Percentiles rank a stretch among this genome's conserved stretches.
These are phyloP conservation scores for Fusarium piperis DNA, from an alignment of 2,329 filamentous ascomycete genomes.

Conservation along the genomic window DNA sequence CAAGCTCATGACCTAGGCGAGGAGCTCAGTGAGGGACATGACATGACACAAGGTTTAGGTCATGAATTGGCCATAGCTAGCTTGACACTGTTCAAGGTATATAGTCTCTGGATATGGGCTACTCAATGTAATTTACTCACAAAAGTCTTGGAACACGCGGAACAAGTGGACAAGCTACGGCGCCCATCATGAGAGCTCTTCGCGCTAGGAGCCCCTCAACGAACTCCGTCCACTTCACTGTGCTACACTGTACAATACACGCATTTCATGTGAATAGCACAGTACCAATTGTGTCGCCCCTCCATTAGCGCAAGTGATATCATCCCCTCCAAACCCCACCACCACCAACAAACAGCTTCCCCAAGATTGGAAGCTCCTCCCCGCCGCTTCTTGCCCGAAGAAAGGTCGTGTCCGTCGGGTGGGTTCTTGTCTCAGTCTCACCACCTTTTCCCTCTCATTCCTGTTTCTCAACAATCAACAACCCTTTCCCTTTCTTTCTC, in stretches of 20 bases:
- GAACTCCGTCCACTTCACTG: slow-evolving; percentile 1
- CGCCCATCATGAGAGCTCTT: slow-evolving; percentile 20
- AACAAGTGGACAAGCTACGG: neutral
- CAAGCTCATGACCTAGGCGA: slow-evolving; percentile 2
- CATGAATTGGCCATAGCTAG: neutral
- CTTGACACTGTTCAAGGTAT: neutral
- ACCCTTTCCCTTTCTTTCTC: slow-evolving; percentile 1
- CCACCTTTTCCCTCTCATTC: slow-evolving; percentile 13
- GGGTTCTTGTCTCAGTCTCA: slow-evolving; percentile 28
- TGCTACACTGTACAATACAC: slow-evolving; percentile 13
- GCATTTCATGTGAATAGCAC: neutral
- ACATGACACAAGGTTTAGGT: neutral
- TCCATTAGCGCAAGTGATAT: slow-evolving; percentile 44
- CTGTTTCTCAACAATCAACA: slow-evolving; percentile 32
- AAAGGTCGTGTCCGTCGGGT: neutral
- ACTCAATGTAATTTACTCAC: neutral
- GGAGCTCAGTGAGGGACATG: neutral
- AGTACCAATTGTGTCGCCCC: slow-evolving; percentile 37
- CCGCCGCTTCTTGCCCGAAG: slow-evolving; percentile 1
- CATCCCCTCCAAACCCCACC: slow-evolving; percentile 38
- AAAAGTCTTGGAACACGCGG: neutral
- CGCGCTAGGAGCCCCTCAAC: slow-evolving; percentile 8
- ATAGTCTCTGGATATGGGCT: neutral
- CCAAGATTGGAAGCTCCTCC: slow-evolving; percentile 37
- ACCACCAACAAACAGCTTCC: slow-evolving; percentile 38